Conservation (phyloP, 257 asterid genomes). For the Ophiorrhiza pumila region DNA sequence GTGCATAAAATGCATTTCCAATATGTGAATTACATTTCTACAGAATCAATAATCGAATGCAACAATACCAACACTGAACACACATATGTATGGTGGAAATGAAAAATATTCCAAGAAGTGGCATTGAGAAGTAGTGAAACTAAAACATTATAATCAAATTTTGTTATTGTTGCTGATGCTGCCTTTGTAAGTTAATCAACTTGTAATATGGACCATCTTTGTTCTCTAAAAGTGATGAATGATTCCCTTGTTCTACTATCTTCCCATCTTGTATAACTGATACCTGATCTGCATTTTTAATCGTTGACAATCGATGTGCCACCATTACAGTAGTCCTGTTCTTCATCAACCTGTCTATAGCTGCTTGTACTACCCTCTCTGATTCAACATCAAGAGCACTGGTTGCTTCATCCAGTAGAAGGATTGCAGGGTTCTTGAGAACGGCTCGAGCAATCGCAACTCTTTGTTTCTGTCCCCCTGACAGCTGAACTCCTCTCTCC, state of each 20-base stretch:
- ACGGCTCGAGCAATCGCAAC: constrained; percentile 33
- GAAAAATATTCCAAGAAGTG: constrained; percentile 8
- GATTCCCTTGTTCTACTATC: constrained; percentile 29
- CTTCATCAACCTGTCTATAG: constrained; percentile 32
- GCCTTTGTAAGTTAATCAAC: constrained; percentile 25
- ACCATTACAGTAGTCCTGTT: constrained; percentile 26
- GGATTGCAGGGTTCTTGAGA: constrained; percentile 26
- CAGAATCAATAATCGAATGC: neutral
- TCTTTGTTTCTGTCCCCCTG: constrained; percentile 30
- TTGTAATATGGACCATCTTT: constrained; percentile 30
- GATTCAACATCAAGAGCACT: constrained; percentile 30
- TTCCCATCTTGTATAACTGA: constrained; percentile 29
- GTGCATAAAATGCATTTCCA: constrained; percentile 4
- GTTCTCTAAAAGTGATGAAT: constrained; percentile 23
- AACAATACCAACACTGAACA: neutral
- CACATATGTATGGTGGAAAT: neutral
- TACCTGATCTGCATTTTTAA: constrained; percentile 28
- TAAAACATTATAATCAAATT: neutral
- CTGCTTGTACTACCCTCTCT: constrained; percentile 23
- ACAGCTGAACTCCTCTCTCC: constrained; percentile 28
- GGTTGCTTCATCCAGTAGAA: constrained; percentile 33
- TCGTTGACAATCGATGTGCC: constrained; percentile 28
- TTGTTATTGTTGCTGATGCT: constrained; percentile 8
- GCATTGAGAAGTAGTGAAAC: neutral
- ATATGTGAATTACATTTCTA: neutral